Evolutionary conservation across 352 stramenopile species (phyloP).

Genomic region (Phytophthora constricta): DNA sequence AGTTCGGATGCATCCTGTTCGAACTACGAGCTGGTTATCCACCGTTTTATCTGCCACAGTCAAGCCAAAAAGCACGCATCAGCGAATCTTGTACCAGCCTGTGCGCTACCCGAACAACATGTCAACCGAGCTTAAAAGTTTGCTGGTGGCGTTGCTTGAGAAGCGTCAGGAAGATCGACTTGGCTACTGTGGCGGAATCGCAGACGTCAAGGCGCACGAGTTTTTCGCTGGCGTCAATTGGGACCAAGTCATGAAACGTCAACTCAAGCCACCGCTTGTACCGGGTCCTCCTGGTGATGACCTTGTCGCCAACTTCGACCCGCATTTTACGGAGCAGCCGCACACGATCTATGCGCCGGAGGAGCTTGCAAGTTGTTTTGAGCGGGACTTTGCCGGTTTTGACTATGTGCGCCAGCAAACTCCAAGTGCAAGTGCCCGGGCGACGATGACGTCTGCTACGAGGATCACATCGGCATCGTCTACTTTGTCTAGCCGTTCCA

Average conservation of each 20-base stretch:
- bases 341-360: slow-evolving; percentile 83
- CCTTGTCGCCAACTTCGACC: slow-evolving; percentile 87
- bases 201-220: slow-evolving; percentile 71
- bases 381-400: slow-evolving; percentile 85
- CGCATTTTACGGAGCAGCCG: slow-evolving; percentile 85
- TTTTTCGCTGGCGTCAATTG: slow-evolving; percentile 86
- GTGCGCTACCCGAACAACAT: slow-evolving; percentile 89
- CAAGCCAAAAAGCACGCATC: slow-evolving; percentile 89
- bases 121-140: slow-evolving; percentile 74
- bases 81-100: slow-evolving; percentile 89
- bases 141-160: slow-evolving; percentile 74
- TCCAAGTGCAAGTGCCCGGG: neutral
- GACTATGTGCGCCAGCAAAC: slow-evolving; percentile 70
- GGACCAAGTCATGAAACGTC: slow-evolving; percentile 74
- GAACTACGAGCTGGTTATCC: slow-evolving; percentile 92
- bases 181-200: slow-evolving; percentile 61
- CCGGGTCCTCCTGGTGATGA: slow-evolving; percentile 67
- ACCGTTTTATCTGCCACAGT: slow-evolving; percentile 92
- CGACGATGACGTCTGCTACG: slow-evolving; percentile 9
- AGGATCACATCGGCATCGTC: slow-evolving; percentile 19
- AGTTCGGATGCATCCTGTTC: slow-evolving; percentile 94
- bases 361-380: slow-evolving; percentile 67
- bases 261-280: slow-evolving; percentile 65
- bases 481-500: slow-evolving; percentile 25
- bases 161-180: slow-evolving; percentile 87